Conservation (phyloP, 768 basidiomycete species). For the Pholiota molesta region DNA sequence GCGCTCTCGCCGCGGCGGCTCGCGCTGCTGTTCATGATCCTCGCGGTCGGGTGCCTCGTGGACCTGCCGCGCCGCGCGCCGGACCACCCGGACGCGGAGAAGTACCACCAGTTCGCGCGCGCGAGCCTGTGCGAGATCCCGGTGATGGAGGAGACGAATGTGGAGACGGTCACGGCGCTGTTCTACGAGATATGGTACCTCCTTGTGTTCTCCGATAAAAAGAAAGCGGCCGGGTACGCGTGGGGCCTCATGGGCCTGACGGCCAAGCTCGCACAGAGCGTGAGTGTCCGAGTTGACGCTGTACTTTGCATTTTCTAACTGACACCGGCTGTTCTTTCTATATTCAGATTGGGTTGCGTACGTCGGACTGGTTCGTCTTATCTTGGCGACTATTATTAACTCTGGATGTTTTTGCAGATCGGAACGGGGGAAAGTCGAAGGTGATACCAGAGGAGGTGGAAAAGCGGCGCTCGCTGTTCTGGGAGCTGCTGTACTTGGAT, state of each 20-base stretch:
- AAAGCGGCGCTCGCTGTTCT: conserved; percentile 67
- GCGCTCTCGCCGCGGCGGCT: conserved; percentile 63
- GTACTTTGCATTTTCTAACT: no score
- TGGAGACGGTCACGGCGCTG: conserved; percentile 60
- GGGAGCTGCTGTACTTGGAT: conserved; percentile 72
- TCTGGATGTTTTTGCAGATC: conserved; percentile 44
- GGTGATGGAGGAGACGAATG: conserved; percentile 69
- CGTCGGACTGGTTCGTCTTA: conserved; percentile 19
- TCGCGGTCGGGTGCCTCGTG: conserved; percentile 69
- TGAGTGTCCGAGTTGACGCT: conserved; percentile 34
- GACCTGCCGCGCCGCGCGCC: conserved; percentile 51
- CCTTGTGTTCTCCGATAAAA: conserved; percentile 69
- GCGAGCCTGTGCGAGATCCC: conserved; percentile 63
- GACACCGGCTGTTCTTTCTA: not conserved
- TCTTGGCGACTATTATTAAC: conserved; percentile 1
- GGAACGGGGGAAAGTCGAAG: conserved; percentile 64
- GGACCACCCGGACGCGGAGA: conserved; percentile 58
- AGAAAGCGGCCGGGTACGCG: conserved; percentile 61
- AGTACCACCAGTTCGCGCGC: conserved; percentile 61
- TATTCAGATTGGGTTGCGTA: conserved; percentile 61
- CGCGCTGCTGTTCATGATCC: conserved; percentile 68
- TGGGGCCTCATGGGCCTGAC: conserved; percentile 61
- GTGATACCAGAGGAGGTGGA: conserved; percentile 73
- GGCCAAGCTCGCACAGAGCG: conserved; percentile 63
- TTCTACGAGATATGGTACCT: conserved; percentile 73